Evolutionary conservation across 148 eudicot genomes (phyloP), one percentile per base, ranked within the genome.

Genomic region (Amaranthus cruentus): DNA sequence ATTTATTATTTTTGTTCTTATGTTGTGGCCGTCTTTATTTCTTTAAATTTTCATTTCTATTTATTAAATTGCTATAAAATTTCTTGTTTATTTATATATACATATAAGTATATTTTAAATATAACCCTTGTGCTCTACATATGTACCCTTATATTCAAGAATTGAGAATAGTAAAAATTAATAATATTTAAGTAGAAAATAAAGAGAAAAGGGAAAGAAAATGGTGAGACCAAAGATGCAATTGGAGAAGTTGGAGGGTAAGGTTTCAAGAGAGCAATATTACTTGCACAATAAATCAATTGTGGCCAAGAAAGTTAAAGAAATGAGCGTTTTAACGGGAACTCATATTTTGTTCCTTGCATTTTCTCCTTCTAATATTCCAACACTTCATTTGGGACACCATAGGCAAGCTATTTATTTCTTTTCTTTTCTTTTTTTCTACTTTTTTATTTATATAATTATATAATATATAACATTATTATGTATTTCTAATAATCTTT

Each of bases 151-250:
- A 2, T 28, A 28, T 28, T 28, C 2, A 28, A 28, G 38, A 28
- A 28, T 18, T 18, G 18, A 18, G 18, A 18, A 18, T 18, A 18
- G 18, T 18, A 28, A 28, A 28, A 28, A 28, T 28, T 28, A 28
- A 28, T 28, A 28, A 28, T 28, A 28, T 28, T 28, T 28, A 28
- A 28, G 38, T 28, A 28, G 38, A 28, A 28, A 57, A 56, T 21
- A 52, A 11, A 15, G 11, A 18, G 13, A 47, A 50, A 71, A 38
- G 12, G 7, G 13, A 65, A 50, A 51, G 15, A 71, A 66, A 76
- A 81, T 81, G 84, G 84, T 77, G 81, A 81, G 84, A 54, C 84
- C 84, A 69, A 77, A 15, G 51, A 14, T 81, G 12, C 78, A 73
- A 52, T 61, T 81, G 62, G 78, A 81, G 75, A 81, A 66, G 46